These are phyloP conservation scores for Lithohypha guttulata DNA, from an alignment of 2,329 filamentous ascomycete genomes.

Conservation along the genomic window DNA sequence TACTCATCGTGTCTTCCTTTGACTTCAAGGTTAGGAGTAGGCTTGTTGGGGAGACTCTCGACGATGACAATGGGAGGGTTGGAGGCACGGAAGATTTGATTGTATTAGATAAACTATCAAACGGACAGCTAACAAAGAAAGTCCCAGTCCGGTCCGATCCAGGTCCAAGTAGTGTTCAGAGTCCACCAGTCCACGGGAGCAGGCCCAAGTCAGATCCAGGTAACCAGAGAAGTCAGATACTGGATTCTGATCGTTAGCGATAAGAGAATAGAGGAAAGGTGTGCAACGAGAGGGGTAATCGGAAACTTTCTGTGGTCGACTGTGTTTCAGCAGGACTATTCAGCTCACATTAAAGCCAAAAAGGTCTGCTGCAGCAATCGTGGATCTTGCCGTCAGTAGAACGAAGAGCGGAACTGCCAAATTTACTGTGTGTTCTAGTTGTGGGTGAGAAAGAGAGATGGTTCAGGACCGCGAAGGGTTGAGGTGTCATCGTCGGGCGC, in stretches of 20 bases:
- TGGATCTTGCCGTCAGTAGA: background rate
- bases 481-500: slow-evolving; percentile 3
- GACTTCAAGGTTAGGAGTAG: slow-evolving; percentile 14
- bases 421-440: too few relatives aligned
- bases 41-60: slow-evolving; percentile 23
- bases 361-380: slow-evolving; percentile 7
- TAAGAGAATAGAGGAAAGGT: slow-evolving; percentile 1
- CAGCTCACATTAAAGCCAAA: slow-evolving; percentile 22
- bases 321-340: slow-evolving; percentile 11
- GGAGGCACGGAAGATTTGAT: slow-evolving; percentile 20
- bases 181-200: background rate
- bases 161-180: background rate
- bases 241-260: slow-evolving; percentile 3
- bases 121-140: slow-evolving; percentile 20
- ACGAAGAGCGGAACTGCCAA: background rate
- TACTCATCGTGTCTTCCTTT: slow-evolving; percentile 26
- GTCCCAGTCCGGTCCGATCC: slow-evolving; percentile 14
- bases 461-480: too few relatives aligned
- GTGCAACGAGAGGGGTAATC: slow-evolving; percentile 3
- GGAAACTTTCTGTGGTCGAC: slow-evolving; percentile 7
- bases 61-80: slow-evolving; percentile 14
- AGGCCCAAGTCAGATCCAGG: too few relatives aligned
- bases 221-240: too few relatives aligned
- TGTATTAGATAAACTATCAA: slow-evolving; percentile 21
- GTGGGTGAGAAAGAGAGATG: too few relatives aligned